These are phyloP conservation scores for Rubia balearica DNA, from an alignment of 305 asterid genomes.

Conservation along the genomic window DNA sequence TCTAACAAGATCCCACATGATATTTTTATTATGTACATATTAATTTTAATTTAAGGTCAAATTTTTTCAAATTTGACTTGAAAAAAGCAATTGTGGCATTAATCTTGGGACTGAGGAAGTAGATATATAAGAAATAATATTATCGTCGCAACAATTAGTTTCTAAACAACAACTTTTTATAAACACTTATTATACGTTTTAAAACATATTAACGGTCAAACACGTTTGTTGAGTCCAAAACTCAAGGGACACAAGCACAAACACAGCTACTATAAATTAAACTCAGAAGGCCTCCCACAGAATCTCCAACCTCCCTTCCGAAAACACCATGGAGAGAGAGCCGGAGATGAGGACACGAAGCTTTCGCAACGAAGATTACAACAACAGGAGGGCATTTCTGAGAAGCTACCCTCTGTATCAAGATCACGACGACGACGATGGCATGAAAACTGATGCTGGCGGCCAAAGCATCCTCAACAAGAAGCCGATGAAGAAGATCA, in stretches of 20 bases:
- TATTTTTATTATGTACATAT: no score
- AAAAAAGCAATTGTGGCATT: no score
- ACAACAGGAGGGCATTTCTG: slow-evolving; percentile 68
- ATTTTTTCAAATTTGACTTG: no score
- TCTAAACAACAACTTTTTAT: no score
- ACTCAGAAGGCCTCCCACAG: background rate
- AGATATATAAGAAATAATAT: no score
- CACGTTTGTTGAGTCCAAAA: no score
- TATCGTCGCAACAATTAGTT: no score
- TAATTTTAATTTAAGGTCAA: no score
- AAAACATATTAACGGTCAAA: no score
- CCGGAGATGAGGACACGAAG: slow-evolving; percentile 49
- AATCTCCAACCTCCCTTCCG: background rate
- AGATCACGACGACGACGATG: slow-evolving; percentile 21
- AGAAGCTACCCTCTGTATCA: slow-evolving; percentile 82
- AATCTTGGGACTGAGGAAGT: no score
- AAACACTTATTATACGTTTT: no score
- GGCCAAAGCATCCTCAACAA: slow-evolving; percentile 11
- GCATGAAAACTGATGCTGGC: slow-evolving; percentile 22
- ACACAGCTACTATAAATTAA: slow-evolving; percentile 8
- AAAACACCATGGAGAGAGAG: slow-evolving; percentile 35
- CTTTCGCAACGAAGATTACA: slow-evolving; percentile 71
- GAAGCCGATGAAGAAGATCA: slow-evolving; percentile 43
- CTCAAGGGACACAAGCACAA: background rate
- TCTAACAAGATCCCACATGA: no score